A percentile compares a stretch with the other conserved stretches of the same genome.
Evolutionary conservation across 1,139 yeast species (phyloP).

Genomic region (Suhomyces bribrorum): DNA sequence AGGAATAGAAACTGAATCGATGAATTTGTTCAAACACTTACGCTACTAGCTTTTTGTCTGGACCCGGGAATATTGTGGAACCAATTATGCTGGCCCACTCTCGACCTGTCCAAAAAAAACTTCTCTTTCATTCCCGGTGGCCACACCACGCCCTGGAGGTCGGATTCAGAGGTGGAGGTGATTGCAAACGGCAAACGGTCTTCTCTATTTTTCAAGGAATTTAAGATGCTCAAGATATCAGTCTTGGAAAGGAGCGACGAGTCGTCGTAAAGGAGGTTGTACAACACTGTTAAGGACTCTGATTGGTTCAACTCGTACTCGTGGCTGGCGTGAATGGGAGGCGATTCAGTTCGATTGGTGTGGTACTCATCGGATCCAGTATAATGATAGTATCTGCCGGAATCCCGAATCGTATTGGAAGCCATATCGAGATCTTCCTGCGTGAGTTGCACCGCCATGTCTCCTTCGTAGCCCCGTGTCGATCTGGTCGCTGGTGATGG

Average conservation of each 20-base stretch:
- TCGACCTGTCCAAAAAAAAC: constrained; percentile 34
- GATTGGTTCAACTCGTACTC: constrained; percentile 46
- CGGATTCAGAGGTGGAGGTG: constrained; percentile 16
- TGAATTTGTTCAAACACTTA: constrained; percentile 34
- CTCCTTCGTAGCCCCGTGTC: background rate
- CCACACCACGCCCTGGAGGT: constrained; percentile 44
- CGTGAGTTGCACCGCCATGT: constrained; percentile 20
- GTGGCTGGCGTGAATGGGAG: constrained; percentile 12
- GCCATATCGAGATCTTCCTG: constrained; percentile 16
- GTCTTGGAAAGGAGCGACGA: constrained; percentile 34
- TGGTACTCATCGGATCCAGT: background rate
- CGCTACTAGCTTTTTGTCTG: constrained; percentile 32
- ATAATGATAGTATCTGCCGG: background rate
- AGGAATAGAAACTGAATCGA: too few species aligned
- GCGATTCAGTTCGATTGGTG: background rate
- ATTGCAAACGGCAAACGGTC: constrained; percentile 32
- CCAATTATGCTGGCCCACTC: constrained; percentile 42
- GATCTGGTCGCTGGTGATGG: background rate
- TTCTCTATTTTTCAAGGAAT: constrained; percentile 40
- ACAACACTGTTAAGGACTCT: constrained; percentile 43
- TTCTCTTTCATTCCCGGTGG: constrained; percentile 33
- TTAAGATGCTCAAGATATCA: constrained; percentile 39
- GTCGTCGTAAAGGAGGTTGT: constrained; percentile 44
- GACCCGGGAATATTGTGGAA: constrained; percentile 42
- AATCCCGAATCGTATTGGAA: constrained; percentile 2